Evolutionary conservation across 2,329 filamentous ascomycete genomes (phyloP), one percentile per base, ranked within the genome.

Genomic region (Didymella segeticola): DNA sequence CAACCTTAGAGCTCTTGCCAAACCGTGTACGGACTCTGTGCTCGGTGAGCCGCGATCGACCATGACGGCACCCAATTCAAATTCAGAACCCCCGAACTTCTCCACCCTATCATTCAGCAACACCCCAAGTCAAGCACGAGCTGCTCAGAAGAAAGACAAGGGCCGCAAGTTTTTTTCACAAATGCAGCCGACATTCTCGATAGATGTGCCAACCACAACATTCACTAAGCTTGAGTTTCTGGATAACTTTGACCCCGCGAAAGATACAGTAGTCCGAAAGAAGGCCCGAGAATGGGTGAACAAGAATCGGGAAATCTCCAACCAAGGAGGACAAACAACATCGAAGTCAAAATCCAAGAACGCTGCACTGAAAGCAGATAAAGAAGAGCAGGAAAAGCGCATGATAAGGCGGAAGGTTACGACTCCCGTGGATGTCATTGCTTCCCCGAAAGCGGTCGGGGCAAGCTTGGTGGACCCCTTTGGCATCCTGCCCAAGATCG

Each of bases 271-370:
- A 17, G 62, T 68, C 3, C 51, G 66, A 15, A 66, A 62, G 37
- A 68, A 68, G 31, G 66, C 66, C 29, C 55, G 64, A 45, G 66
- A 68, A 53, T 68, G 62, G 62, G 64, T 67, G 3, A 60, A 63
- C 34, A 57, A 56, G 33, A 66, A 68, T 15, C 60, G 56, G 41
- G 52, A 52, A 15, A 45, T 36, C 15, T 43, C 43, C 9, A 60
- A 53, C 20, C 34, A 36, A 14, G 19, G 29, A 26, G 53, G 42
- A 47, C 26, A 30, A 42, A 22, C 15, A 25, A n/a, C 19, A 14
- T 17, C 27, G 4, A 53, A 43, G 15, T 38, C 51, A 31, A 54
- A 15, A 30, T 34, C 33, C 14, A 59, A 47, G 17, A 39, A 31
- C 8, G 33, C 14, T 15, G 25, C 19, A 29, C 17, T 27, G 37